Conservation (phyloP, 805 yeast species). For the Lipomyces kockii region DNA sequence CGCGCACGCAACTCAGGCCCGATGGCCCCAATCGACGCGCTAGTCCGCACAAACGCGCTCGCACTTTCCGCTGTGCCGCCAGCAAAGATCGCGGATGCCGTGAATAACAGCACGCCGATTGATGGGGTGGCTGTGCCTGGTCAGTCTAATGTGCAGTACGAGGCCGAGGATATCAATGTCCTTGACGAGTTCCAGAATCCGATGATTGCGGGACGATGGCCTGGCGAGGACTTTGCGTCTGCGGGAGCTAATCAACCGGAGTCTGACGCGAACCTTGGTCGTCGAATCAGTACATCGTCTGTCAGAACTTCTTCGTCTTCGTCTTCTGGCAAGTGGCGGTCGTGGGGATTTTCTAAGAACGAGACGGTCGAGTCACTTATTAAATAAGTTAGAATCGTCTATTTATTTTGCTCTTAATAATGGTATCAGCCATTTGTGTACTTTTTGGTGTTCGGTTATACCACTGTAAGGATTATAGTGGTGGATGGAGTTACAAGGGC, state of each 20-base stretch:
- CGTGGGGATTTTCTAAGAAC: neutral
- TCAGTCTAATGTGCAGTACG: constrained; percentile 20
- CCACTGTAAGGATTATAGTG: no score
- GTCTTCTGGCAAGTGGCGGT: neutral
- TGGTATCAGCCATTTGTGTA: neutral
- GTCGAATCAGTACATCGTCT: neutral
- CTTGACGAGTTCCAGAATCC: constrained; percentile 15
- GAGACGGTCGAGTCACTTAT: neutral
- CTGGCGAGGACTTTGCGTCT: constrained; percentile 24
- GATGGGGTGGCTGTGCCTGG: constrained; percentile 32
- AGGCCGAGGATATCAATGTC: constrained; percentile 17
- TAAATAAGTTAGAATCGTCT: neutral
- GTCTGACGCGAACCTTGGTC: neutral
- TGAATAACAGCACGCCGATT: constrained; percentile 15
- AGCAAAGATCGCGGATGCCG: constrained; percentile 18
- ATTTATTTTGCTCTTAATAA: no score
- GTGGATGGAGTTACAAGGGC: no score
- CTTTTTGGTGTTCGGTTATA: neutral
- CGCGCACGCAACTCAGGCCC: constrained; percentile 22
- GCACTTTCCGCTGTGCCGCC: constrained; percentile 26
- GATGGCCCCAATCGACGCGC: constrained; percentile 30
- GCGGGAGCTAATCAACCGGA: constrained; percentile 3
- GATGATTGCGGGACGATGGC: constrained; percentile 20
- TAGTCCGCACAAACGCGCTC: constrained; percentile 13
- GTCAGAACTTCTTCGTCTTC: neutral